Evolutionary conservation across 2,329 filamentous ascomycete genomes (phyloP), one percentile per base, ranked within the genome.

Genomic region (Onygenales sp.): DNA sequence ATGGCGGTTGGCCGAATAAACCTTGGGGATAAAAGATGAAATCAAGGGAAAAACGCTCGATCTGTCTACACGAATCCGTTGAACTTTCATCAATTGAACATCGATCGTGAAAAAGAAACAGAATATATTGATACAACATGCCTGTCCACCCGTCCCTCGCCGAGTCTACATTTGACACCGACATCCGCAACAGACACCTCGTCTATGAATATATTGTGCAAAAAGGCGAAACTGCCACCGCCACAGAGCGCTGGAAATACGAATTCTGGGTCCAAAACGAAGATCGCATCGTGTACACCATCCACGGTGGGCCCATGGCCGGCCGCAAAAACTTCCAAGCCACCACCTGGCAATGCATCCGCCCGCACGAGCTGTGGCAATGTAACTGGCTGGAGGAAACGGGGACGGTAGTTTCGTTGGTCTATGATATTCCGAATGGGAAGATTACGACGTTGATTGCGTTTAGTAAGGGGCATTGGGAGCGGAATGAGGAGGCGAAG

Each of bases 361-460:
- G 79, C 0, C 74, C 77, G 0, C 77, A 77, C 1, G 79, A 82
- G 62, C 61, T 82, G 0, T 82, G 79, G 79, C 79, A 83, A 59
- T 74, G 77, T 57, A 82, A 79, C 55, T 83, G 79, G 79, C 72
- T 83, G 1, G 78, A 82, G 54, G 79, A 83, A 64, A 83, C 79
- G 0, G 80, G 79, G 0, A 82, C 78, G 0, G 71, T 82, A 1
- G 75, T 74, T 52, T 80, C 76, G 1, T 62, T 80, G 0, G 77
- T 82, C 1, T 82, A 78, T 57, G 79, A 82, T 54, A 80, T 83
- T 40, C 60, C 67, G 0, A 64, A 70, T 6, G 65, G 70, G 51
- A 75, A 65, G 21, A 74, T 83, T 43, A 78, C 74, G 0, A 80
- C 78, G 0, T 59, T 82, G 58, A 60, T 83, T 5, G 75, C 69